A percentile compares a stretch with the other conserved stretches of the same genome.
phyloP scores from a whole-genome alignment of 2,329 filamentous ascomycete species.

The Fusarium guadeloupense region DNA sequence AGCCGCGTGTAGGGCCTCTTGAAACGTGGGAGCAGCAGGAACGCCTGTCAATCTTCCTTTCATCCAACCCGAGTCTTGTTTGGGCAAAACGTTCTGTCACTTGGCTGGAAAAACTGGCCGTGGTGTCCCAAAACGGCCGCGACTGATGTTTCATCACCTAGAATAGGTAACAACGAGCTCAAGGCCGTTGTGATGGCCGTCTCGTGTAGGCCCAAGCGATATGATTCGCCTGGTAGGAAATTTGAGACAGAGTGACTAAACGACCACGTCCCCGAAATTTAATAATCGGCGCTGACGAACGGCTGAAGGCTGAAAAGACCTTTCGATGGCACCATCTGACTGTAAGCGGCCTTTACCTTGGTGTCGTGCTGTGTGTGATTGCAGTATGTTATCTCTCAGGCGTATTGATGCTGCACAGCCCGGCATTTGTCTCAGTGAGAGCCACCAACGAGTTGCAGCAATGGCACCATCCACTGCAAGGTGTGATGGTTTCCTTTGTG shows the following conservation, averaged over 20 bases:
- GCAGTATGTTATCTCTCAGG: slow-evolving; percentile 5
- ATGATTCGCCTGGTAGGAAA: slow-evolving; percentile 22
- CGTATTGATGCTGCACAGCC: slow-evolving; percentile 17
- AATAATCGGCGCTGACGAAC: slow-evolving; percentile 23
- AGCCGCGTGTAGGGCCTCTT: slow-evolving; percentile 33
- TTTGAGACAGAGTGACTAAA: slow-evolving; percentile 32
- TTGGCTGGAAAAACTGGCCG: slow-evolving; percentile 16
- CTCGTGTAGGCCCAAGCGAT: slow-evolving; percentile 23
- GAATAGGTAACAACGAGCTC: slow-evolving; percentile 29
- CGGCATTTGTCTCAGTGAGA: slow-evolving; percentile 26
- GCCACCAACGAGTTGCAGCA: slow-evolving; percentile 4
- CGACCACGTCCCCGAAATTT: slow-evolving; percentile 12
- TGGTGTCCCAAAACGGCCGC: slow-evolving; percentile 25
- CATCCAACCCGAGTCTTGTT: slow-evolving; percentile 24
- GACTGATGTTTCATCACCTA: slow-evolving; percentile 26
- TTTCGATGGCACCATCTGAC: slow-evolving; percentile 17
- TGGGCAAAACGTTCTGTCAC: slow-evolving; percentile 8
- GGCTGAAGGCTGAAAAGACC: slow-evolving; percentile 10
- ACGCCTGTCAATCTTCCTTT: slow-evolving; percentile 21
- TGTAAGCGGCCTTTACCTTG: slow-evolving; percentile 28
- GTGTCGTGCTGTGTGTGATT: slow-evolving; percentile 12
- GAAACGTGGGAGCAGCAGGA: slow-evolving; percentile 40
- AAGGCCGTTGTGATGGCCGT: slow-evolving; percentile 18
- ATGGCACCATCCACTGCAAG: slow-evolving; percentile 6
- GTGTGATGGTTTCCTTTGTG: slow-evolving; percentile 28